These are phyloP conservation scores for Penicillium lagena DNA, from an alignment of 495 filamentous ascomycete species.

Conservation along the genomic window DNA sequence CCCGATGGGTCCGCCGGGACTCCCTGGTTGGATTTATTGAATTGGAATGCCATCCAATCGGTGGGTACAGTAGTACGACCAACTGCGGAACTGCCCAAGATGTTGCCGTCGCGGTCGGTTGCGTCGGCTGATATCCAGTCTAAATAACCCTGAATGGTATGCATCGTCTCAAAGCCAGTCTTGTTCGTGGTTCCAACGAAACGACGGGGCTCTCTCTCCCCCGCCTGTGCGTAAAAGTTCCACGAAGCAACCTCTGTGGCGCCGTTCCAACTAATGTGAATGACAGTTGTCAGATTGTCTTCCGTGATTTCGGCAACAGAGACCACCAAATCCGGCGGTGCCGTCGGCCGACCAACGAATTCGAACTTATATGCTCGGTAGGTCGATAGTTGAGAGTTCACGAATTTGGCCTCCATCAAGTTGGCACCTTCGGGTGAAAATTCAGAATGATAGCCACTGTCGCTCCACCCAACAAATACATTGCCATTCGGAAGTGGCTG, in stretches of 20 bases:
- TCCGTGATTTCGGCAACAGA: constrained; percentile 23
- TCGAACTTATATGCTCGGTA: constrained; percentile 31
- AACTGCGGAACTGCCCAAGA: no score
- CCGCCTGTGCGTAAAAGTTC: constrained; percentile 27
- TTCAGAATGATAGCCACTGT: constrained; percentile 45
- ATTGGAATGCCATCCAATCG: no score
- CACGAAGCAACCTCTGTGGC: constrained; percentile 35
- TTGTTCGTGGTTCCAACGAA: no score
- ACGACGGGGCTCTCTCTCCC: no score
- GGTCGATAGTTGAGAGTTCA: constrained; percentile 16
- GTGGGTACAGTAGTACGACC: no score
- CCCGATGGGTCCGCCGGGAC: no score
- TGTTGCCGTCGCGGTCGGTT: no score
- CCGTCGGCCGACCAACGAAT: constrained; percentile 21
- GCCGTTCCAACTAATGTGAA: constrained; percentile 41
- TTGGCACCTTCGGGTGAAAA: constrained; percentile 40
- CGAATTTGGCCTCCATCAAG: constrained; percentile 30
- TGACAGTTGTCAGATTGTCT: constrained; percentile 20
- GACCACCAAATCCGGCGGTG: constrained; percentile 18
- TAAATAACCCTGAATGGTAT: no score
- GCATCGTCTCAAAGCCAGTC: no score
- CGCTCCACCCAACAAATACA: constrained; percentile 51
- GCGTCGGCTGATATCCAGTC: no score
- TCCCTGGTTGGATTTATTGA: no score
- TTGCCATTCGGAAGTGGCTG: constrained; percentile 48